These are phyloP conservation scores for Chrysopogon serrulatus DNA, from an alignment of 176 grass and related monocot species.

Conservation along the genomic window DNA sequence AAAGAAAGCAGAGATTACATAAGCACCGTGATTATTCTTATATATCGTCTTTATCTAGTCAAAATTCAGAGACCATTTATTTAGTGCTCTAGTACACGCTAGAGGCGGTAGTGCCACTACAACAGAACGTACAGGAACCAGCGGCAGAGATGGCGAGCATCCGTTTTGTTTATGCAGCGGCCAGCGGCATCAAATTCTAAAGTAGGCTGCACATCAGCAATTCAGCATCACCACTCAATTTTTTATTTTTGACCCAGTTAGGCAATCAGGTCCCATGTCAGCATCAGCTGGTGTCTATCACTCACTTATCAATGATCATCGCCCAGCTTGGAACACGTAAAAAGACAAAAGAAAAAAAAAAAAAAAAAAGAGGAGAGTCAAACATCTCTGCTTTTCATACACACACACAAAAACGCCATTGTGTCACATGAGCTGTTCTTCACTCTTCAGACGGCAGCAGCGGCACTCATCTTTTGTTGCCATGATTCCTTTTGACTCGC, in stretches of 20 bases:
- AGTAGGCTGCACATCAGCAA: constrained; percentile 1
- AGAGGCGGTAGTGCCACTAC: neutral
- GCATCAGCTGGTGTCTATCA: constrained; percentile 9
- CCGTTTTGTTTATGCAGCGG: constrained; percentile 2
- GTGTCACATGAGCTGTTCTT: neutral
- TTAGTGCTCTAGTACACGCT: neutral
- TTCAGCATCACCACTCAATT: constrained; percentile 7
- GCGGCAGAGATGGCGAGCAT: neutral
- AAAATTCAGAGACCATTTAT: neutral
- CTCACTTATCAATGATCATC: neutral
- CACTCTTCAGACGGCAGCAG: neutral
- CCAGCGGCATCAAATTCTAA: constrained; percentile 19
- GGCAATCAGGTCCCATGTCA: constrained; percentile 11
- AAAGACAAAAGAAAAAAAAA: neutral
- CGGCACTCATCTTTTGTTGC: neutral
- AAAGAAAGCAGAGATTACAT: neutral
- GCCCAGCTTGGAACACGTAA: neutral
- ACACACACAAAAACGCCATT: neutral
- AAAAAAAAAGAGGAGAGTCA: neutral
- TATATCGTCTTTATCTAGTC: neutral
- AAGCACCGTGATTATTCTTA: neutral
- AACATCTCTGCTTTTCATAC: constrained; percentile 7
- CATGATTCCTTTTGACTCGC: constrained; percentile 25
- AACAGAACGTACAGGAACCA: neutral
- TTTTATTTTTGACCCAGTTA: constrained; percentile 3